These are phyloP conservation scores for Aureobasidium uvarum DNA, from an alignment of 2,329 filamentous ascomycete species.

Conservation along the genomic window DNA sequence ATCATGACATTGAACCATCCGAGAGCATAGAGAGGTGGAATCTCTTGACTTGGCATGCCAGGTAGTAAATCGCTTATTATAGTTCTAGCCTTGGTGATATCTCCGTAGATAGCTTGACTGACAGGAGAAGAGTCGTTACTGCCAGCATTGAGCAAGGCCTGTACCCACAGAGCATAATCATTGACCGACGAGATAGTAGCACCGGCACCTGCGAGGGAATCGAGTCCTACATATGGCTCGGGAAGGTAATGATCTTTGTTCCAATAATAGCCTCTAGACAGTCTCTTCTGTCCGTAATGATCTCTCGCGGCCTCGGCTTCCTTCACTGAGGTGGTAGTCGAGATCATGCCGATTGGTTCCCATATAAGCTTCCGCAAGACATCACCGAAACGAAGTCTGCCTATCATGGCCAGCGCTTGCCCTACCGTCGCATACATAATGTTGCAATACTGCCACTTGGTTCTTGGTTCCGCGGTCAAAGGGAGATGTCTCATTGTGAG, in stretches of 20 bases:
- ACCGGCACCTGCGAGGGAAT: constrained; percentile 28
- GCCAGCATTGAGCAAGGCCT: constrained; percentile 27
- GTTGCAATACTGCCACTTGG: constrained; percentile 53
- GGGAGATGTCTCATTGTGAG: constrained; percentile 47
- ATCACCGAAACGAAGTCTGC: not conserved
- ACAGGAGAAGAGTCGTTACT: not conserved
- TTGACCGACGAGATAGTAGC: constrained; percentile 30
- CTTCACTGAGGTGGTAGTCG: not conserved
- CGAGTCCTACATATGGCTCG: constrained; percentile 28
- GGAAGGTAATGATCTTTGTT: not conserved
- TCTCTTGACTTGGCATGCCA: not conserved
- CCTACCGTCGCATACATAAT: constrained; percentile 52
- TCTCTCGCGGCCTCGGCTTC: not conserved
- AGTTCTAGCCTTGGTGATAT: not conserved
- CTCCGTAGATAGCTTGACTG: not conserved
- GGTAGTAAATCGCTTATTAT: not conserved
- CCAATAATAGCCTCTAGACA: not conserved
- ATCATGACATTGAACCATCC: not conserved
- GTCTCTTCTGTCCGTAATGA: not conserved
- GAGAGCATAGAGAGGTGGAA: not conserved
- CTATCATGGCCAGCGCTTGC: constrained; percentile 48
- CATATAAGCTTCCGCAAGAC: not conserved
- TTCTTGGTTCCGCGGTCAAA: constrained; percentile 39
- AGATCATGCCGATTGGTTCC: not conserved
- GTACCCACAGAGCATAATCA: constrained; percentile 29